Conservation (phyloP, 2,329 filamentous ascomycete genomes). For the Metarhizium anisopliae region DNA sequence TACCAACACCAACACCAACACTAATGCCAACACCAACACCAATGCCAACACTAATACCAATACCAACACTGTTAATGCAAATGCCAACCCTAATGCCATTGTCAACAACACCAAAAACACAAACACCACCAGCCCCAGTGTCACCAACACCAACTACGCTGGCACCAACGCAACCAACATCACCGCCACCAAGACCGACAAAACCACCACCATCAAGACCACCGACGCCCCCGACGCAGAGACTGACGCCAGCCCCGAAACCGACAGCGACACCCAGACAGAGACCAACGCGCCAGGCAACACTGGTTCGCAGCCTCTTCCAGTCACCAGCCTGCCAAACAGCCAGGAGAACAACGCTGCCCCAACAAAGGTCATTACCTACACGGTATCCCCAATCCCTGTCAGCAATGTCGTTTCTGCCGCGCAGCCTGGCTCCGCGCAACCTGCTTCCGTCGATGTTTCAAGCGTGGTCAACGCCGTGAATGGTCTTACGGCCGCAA, state of each 20-base stretch:
- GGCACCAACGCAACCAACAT: neutral
- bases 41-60: neutral
- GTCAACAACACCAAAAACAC: neutral
- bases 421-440: too few species aligned
- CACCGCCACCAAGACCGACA: neutral
- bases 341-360: too few species aligned
- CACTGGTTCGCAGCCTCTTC: too few species aligned
- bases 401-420: neutral
- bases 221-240: neutral
- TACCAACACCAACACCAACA: neutral
- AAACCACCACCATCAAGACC: neutral
- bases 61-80: too few species aligned
- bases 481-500: neutral
- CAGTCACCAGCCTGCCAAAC: too few species aligned
- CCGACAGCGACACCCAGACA: neutral
- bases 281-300: neutral
- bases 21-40: neutral
- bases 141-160: neutral
- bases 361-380: neutral
- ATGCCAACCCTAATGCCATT: too few species aligned
- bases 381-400: neutral
- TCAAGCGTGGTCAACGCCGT: neutral
- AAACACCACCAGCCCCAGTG: neutral
- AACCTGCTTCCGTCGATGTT: neutral
- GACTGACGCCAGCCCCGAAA: neutral